Evolutionary conservation across 2,329 filamentous ascomycete genomes (phyloP).

Genomic region (Emergomyces orientalis): DNA sequence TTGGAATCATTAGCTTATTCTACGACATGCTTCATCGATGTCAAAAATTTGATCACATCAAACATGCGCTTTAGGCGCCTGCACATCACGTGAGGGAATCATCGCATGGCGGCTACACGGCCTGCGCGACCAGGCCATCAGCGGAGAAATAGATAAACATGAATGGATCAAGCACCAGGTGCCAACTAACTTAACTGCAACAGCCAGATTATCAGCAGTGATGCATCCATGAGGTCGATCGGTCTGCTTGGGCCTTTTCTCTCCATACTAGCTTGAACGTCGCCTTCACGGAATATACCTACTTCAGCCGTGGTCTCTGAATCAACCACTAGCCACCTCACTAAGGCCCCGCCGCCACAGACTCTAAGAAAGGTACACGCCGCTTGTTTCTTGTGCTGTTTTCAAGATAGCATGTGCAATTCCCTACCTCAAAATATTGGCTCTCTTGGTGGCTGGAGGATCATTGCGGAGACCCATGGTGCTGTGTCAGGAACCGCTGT

Average conservation of each 20-base stretch:
- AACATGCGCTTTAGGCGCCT: not conserved
- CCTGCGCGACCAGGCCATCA: not conserved
- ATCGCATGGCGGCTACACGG: not conserved
- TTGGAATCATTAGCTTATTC: not conserved
- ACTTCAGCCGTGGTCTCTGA: not conserved
- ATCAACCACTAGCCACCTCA: not conserved
- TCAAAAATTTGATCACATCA: not conserved
- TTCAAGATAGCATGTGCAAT: not conserved
- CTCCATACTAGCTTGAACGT: not conserved
- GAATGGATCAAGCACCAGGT: not conserved
- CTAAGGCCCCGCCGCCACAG: not conserved
- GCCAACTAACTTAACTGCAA: not conserved
- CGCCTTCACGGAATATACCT: not conserved
- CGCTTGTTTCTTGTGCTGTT: not conserved
- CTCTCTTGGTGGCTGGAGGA: not conserved
- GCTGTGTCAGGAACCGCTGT: not conserved
- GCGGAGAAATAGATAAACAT: not conserved
- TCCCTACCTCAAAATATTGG: not conserved
- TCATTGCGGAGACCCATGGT: not conserved
- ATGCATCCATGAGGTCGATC: not conserved
- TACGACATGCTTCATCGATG: not conserved
- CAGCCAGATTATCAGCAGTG: not conserved
- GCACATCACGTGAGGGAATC: not conserved
- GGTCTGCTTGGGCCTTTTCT: not conserved
- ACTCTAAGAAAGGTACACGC: constrained; percentile 2